Base-by-base conservation (phyloP, 1,139 yeast species). In the Kodamaea arcana region DNA sequence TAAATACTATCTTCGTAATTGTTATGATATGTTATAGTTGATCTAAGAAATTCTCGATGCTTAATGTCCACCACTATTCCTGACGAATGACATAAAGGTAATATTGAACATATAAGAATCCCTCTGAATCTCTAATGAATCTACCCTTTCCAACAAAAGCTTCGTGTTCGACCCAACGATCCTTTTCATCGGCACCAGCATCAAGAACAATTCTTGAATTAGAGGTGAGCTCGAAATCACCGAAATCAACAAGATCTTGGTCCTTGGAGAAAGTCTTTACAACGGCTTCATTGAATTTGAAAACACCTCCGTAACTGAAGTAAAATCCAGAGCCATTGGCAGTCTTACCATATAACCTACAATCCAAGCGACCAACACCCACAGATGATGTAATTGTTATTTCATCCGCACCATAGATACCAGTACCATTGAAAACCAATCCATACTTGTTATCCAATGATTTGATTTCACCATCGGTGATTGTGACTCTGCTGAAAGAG, bases 71-170 rank as follows among this genome's bases (percentile, higher is more conserved):
- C n/a, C n/a, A n/a, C n/a, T n/a, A n/a, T n/a, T 18, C 22, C 14
- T 14, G 14, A 25, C 28, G 28, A 17, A 25, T 39, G 15, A 59
- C 61, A 46, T 71, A 72, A 38, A 73, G 55, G 42, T 60, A 62
- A 58, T 76, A 77, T 54, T 77, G 81, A 28, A 76, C 80, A 43
- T 57, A 62, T 34, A 72, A 48, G 1, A 27, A 44, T n/a, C 70
- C 75, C 7, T 58, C 47, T 1, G 51, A 56, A 39, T 65, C 72
- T 51, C 78, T 66, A 27, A 69, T 50, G 45, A 76, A 75, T 43
- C 80, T 63, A 26, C 83, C 82, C 50, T 67, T 72, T 25, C 80
- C 82, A 27, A 73, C 30, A 33, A 75, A 59, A 40, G 62, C 69
- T 45, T 68, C 67, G 31, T 55, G 51, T 29, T 57, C 44, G 12